phyloP scores from a whole-genome alignment of 495 filamentous ascomycete genomes.

The Podospora pseudocomata region DNA sequence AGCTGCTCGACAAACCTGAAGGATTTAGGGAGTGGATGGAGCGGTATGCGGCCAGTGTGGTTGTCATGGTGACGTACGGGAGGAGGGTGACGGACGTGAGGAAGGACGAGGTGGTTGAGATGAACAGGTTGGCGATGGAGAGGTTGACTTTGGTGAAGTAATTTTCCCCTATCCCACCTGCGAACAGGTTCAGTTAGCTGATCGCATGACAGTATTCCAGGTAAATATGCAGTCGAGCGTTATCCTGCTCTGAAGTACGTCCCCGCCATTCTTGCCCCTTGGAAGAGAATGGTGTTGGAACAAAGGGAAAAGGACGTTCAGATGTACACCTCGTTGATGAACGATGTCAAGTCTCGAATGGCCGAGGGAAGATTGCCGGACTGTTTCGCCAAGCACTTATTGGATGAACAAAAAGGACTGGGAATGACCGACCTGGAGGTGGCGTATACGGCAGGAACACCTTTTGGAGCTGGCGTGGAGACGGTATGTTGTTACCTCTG shows the following conservation, averaged over 20 bases:
- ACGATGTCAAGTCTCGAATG: constrained; percentile 32
- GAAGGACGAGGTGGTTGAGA: constrained; percentile 48
- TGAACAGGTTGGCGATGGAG: constrained; percentile 54
- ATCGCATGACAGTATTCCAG: constrained; percentile 42
- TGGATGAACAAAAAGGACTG: constrained; percentile 44
- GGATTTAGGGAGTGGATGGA: constrained; percentile 40
- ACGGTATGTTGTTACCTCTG: constrained; percentile 44
- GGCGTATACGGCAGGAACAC: constrained; percentile 53
- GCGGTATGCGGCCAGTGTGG: constrained; percentile 56
- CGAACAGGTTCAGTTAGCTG: background rate
- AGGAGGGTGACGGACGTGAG: constrained; percentile 53
- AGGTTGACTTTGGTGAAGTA: constrained; percentile 55
- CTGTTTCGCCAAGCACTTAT: constrained; percentile 49
- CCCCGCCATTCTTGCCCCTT: constrained; percentile 53
- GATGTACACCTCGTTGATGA: constrained; percentile 50
- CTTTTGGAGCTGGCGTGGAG: constrained; percentile 65
- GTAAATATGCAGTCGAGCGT: constrained; percentile 55
- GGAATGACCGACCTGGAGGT: constrained; percentile 53
- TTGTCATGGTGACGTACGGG: constrained; percentile 58
- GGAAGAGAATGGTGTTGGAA: constrained; percentile 53
- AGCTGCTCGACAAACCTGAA: constrained; percentile 39
- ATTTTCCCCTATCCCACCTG: background rate
- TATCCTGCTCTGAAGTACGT: constrained; percentile 54
- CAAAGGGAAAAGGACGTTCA: constrained; percentile 49
- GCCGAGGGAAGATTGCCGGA: constrained; percentile 38